Evolutionary conservation across 257 asterid species (phyloP).

Genomic region (Solanum clarkiae): DNA sequence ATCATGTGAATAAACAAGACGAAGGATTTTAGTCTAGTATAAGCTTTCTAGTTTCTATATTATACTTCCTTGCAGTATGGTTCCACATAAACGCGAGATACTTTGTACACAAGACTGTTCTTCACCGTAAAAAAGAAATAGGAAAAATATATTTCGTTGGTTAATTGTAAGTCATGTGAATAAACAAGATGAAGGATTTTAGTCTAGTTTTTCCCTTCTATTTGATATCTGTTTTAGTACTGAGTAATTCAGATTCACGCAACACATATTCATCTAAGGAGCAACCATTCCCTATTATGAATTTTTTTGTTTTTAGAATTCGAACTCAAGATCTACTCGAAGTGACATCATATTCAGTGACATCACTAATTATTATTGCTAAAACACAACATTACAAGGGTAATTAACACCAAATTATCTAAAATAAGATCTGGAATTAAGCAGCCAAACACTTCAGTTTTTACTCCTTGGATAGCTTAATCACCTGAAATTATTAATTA

Average conservation of each 20-base stretch:
- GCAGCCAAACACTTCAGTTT: not conserved
- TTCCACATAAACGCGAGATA: rapidly evolving
- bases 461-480: not conserved
- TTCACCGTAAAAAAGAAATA: not conserved
- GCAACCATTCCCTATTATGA: not conserved
- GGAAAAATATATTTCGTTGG: not conserved
- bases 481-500: not conserved
- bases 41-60: no score
- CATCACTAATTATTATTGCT: not conserved
- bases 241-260: not conserved
- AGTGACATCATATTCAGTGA: no score
- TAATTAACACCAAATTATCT: not conserved
- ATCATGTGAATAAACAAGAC: not conserved
- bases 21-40: no score
- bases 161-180: not conserved
- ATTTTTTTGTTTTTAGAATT: not conserved
- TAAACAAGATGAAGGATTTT: not conserved
- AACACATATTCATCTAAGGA: not conserved
- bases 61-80: not conserved
- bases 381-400: not conserved
- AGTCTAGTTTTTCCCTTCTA: not conserved
- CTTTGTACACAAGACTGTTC: rapidly evolving
- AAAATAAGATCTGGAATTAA: not conserved
- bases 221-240: not conserved
- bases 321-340: not conserved